A percentile compares a stretch with the other conserved stretches of the same genome.
phyloP scores from a whole-genome alignment of 139 green algal genomes.

The Asterochloris sp. region DNA sequence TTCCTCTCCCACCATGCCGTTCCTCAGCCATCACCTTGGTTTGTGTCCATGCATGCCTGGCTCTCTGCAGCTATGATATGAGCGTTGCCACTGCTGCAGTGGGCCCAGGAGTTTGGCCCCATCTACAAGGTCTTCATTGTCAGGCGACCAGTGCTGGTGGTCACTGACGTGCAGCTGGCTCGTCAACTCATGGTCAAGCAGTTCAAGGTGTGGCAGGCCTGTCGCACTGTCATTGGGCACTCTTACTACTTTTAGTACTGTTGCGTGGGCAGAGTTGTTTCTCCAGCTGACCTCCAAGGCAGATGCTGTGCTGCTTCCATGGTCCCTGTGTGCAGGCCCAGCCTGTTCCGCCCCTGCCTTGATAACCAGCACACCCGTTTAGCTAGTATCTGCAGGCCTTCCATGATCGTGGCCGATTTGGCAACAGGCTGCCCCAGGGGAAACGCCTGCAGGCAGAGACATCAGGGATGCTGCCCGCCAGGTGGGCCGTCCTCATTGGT shows the following conservation, averaged over 20 bases:
- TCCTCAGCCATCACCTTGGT: too few species aligned
- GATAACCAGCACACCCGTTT: background rate
- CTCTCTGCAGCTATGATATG: too few species aligned
- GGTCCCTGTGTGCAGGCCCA: background rate
- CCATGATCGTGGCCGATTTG: background rate
- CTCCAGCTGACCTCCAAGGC: background rate
- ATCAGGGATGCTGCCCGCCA: background rate
- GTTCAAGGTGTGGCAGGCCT: background rate
- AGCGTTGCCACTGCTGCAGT: background rate
- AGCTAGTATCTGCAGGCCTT: too few species aligned
- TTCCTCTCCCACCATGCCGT: too few species aligned
- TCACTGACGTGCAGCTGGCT: background rate
- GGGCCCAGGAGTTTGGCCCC: background rate
- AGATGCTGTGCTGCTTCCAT: background rate
- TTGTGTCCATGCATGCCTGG: too few species aligned
- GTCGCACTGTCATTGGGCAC: background rate
- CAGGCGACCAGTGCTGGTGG: background rate
- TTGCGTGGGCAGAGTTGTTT: background rate
- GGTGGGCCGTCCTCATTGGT: background rate
- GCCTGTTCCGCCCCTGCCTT: background rate
- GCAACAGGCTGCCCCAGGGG: background rate
- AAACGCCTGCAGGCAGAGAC: background rate
- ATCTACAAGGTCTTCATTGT: slow-evolving; percentile 14
- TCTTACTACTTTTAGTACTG: too few species aligned
- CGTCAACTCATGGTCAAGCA: background rate